Evolutionary conservation across 1,284 basidiomycete genomes (phyloP), one percentile per base, ranked within the genome.

Genomic region (Acaromyces ingoldii): DNA sequence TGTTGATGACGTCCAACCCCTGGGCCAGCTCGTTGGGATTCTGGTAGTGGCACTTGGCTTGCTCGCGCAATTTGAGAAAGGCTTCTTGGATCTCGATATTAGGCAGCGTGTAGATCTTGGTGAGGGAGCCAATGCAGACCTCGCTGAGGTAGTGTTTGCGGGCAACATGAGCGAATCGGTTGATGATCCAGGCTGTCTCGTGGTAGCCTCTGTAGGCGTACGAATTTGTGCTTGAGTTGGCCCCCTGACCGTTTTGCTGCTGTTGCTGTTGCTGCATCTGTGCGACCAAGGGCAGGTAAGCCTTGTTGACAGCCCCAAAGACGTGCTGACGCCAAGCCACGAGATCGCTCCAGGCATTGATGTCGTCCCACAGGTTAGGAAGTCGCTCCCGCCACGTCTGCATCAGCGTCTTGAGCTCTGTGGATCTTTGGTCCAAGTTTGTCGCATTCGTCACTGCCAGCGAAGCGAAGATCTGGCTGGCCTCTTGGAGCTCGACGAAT

Each of bases 61-160:
- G 95, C 77, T 99, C 96, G 47, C 96, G 86, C 30, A 99, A 83
- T 78, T 99, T 99, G 57, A 98, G 81, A 82, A 99, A 99, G 1
- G 96, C 95, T 76, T 99, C 95, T 2, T 95, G 95, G 65, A 99
- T 99, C 78, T 99, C 95, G 78, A 98, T 99, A 77, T 99, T 99
- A 21, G 96, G 96, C 31, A 99, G 79, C 0, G 91, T 95, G 78
- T 99, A 99, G 71, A 99, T 99, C 80, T 91, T 96, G 74, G 89
- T 95, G 64, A 99, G 81, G 1, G 89, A 88, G 13, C 83, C 89
- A 78, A 91, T 91, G 79, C 96, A 99, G 48, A 96, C 93, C 49
- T 98, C 93, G 47, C 92, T 82, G 9, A 99, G 82, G 59, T 93
- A 89, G 72, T 99, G 95, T 78, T 98, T 96, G 55, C 95, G 83